A percentile compares a stretch with the other conserved stretches of the same genome.
phyloP scores from a whole-genome alignment of 176 grass and related monocot species.

The Olyra latifolia region DNA sequence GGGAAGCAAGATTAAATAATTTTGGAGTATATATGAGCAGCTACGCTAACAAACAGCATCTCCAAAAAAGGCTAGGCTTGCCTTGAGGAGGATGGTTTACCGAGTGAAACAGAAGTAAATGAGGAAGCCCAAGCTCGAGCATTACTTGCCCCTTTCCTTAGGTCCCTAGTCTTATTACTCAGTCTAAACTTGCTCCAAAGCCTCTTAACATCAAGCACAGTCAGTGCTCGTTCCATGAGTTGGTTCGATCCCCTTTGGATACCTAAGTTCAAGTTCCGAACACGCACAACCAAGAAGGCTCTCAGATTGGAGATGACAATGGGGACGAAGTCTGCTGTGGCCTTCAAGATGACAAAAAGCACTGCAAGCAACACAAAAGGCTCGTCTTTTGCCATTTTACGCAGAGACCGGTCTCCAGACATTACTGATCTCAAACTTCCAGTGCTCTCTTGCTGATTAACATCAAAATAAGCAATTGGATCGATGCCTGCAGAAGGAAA shows the following conservation, averaged over 20 bases:
- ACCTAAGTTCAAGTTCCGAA: constrained; percentile 44
- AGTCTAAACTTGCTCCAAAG: constrained; percentile 72
- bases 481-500: constrained; percentile 50
- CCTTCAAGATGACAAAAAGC: constrained; percentile 59
- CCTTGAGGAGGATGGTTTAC: constrained; percentile 65
- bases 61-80: constrained; percentile 42
- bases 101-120: constrained; percentile 82
- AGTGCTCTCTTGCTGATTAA: constrained; percentile 41
- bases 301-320: constrained; percentile 39
- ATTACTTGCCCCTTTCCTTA: constrained; percentile 77
- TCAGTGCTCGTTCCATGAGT: constrained; percentile 46
- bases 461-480: constrained; percentile 59
- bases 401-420: constrained; percentile 25
- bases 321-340: constrained; percentile 20
- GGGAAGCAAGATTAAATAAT: constrained; percentile 37
- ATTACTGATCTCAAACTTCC: constrained; percentile 27
- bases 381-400: constrained; percentile 42
- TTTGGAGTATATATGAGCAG: constrained; percentile 33
- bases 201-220: constrained; percentile 54
- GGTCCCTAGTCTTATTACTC: constrained; percentile 56
- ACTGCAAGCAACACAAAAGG: constrained; percentile 42
- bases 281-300: constrained; percentile 44
- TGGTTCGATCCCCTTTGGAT: constrained; percentile 51
- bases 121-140: constrained; percentile 89
- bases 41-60: constrained; percentile 41